Conservation (phyloP, 306 rosid genomes). For the Quercus mongolica region DNA sequence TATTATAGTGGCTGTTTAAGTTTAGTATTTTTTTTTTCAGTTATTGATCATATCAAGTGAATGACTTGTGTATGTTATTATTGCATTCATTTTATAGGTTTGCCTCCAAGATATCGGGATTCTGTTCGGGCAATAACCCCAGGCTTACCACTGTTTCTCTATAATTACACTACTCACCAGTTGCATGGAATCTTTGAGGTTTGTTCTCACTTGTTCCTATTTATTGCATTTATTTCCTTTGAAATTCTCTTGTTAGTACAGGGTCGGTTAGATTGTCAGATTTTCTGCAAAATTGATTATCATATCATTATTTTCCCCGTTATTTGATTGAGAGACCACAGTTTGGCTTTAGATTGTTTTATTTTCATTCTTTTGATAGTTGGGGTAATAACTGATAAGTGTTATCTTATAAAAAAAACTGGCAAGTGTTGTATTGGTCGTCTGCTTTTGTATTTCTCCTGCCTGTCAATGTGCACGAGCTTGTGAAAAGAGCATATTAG, state of each 20-base stretch:
- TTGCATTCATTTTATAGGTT: slow-evolving; percentile 47
- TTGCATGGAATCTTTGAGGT: slow-evolving; percentile 97
- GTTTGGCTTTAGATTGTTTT: not conserved
- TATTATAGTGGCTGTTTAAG: not conserved
- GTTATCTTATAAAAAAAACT: too few relatives aligned
- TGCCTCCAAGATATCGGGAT: slow-evolving; percentile 96
- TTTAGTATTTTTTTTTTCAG: not conserved
- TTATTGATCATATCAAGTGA: slow-evolving; percentile 1
- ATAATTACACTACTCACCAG: slow-evolving; percentile 96
- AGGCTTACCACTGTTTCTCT: slow-evolving; percentile 87
- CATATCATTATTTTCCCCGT: not conserved
- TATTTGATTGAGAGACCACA: not conserved
- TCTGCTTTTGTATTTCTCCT: too few relatives aligned
- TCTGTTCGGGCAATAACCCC: slow-evolving; percentile 96
- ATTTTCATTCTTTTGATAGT: not conserved
- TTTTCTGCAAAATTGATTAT: not conserved
- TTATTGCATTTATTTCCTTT: slow-evolving; percentile 6
- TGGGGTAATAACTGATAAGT: too few relatives aligned
- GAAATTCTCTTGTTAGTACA: not conserved
- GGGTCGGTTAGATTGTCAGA: not conserved
- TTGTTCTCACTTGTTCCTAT: slow-evolving; percentile 1
- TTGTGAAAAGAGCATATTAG: not conserved
- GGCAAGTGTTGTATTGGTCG: too few relatives aligned
- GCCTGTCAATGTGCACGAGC: not conserved
- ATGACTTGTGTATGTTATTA: slow-evolving; percentile 13